These are phyloP conservation scores for Closterium sp. DNA, from an alignment of 139 green algal species.

Conservation along the genomic window DNA sequence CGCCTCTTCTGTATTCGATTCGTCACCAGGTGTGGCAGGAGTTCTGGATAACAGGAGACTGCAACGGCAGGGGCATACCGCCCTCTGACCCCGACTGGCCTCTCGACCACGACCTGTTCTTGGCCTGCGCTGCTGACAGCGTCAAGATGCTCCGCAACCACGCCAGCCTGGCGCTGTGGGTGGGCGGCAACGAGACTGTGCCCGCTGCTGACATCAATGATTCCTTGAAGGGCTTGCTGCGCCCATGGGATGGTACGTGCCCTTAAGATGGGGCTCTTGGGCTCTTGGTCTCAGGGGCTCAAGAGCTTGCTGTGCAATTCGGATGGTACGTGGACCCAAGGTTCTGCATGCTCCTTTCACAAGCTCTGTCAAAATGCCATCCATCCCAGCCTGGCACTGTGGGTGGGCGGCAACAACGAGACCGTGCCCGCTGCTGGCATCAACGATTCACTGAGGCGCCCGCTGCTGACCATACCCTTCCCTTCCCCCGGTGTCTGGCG, in stretches of 20 bases:
- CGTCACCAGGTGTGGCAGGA: constrained; percentile 55
- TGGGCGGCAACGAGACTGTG: constrained; percentile 54
- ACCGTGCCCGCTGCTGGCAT: constrained; percentile 27
- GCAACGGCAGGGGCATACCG: constrained; percentile 47
- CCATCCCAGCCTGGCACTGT: no score
- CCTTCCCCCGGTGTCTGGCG: no score
- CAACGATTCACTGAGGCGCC: constrained; percentile 4
- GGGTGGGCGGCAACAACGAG: constrained; percentile 55
- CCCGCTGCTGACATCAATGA: constrained; percentile 39
- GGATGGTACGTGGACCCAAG: no score
- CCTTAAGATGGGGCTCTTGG: no score
- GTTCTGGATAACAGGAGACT: constrained; percentile 60
- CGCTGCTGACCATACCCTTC: no score
- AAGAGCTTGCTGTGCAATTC: no score
- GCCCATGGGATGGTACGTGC: not conserved
- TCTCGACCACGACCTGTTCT: constrained; percentile 52
- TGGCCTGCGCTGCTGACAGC: constrained; percentile 39
- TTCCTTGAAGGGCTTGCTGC: not conserved
- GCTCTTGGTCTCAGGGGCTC: no score
- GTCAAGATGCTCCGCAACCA: constrained; percentile 48
- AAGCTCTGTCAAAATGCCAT: no score
- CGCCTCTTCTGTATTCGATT: no score
- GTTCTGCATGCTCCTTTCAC: no score
- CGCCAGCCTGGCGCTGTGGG: constrained; percentile 50
- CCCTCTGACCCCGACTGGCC: constrained; percentile 44